Evolutionary conservation across 106 monocot genomes (phyloP).

Genomic region (Phalaenopsis aphrodite): DNA sequence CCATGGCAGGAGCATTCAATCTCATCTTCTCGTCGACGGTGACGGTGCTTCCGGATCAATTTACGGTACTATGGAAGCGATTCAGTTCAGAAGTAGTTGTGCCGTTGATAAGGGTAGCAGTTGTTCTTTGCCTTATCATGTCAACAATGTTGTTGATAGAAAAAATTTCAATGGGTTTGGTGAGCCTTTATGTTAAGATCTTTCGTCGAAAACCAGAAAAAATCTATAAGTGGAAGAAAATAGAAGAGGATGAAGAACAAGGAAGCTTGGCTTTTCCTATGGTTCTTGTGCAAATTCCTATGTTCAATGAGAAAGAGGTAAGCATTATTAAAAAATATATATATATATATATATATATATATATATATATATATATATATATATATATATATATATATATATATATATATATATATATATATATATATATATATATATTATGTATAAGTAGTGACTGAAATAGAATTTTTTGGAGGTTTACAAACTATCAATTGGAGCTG

Average conservation of each 20-base stretch:
- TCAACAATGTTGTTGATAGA: slow-evolving; percentile 22
- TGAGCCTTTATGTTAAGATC: slow-evolving; percentile 29
- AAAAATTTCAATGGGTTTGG: slow-evolving; percentile 19
- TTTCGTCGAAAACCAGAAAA: slow-evolving; percentile 28
- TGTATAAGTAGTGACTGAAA: background rate
- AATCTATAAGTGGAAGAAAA: slow-evolving; percentile 39
- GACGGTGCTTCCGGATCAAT: slow-evolving; percentile 2
- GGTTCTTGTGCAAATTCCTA: slow-evolving; percentile 24
- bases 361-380: background rate
- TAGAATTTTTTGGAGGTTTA: slow-evolving; percentile 29
- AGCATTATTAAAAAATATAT: background rate
- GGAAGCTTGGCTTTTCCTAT: slow-evolving; percentile 26
- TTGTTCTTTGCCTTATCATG: slow-evolving; percentile 14
- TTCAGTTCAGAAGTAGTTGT: slow-evolving; percentile 11
- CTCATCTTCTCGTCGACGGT: background rate
- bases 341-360: background rate
- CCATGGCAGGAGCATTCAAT: slow-evolving; percentile 6
- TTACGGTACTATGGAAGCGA: background rate
- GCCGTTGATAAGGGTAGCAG: slow-evolving; percentile 9
- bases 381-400: background rate
- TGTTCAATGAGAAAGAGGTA: slow-evolving; percentile 25
- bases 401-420: too few species aligned
- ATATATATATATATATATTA: background rate
- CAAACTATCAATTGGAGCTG: slow-evolving; percentile 57
- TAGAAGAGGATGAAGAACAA: slow-evolving; percentile 32